Percentiles rank a stretch among this genome's conserved stretches.
phyloP scores from a whole-genome alignment of 495 filamentous ascomycete species.

The Penicillium herquei region DNA sequence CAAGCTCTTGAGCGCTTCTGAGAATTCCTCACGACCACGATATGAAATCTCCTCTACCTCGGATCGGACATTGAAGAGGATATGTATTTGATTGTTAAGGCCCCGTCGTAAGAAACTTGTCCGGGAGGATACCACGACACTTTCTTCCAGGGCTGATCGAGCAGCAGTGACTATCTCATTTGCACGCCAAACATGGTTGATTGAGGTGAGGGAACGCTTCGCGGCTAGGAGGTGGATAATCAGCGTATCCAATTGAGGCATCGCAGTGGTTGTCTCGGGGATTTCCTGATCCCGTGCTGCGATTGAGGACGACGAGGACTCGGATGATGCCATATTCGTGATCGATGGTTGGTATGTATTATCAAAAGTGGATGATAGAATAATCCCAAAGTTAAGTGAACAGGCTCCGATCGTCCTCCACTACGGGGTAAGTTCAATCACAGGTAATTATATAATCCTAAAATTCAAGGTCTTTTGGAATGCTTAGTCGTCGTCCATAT shows the following conservation, averaged over 20 bases:
- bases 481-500: not conserved
- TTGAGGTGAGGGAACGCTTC: slow-evolving; percentile 87
- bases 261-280: slow-evolving; percentile 15
- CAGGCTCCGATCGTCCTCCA: not conserved
- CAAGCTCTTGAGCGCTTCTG: slow-evolving; percentile 62
- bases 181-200: slow-evolving; percentile 79
- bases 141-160: slow-evolving; percentile 73
- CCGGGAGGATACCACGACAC: slow-evolving; percentile 72
- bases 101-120: slow-evolving; percentile 72
- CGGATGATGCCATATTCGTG: slow-evolving; percentile 32
- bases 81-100: slow-evolving; percentile 68
- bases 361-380: not conserved
- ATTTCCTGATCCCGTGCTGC: slow-evolving; percentile 9
- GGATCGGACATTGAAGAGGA: slow-evolving; percentile 67
- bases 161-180: slow-evolving; percentile 81
- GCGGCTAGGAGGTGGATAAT: slow-evolving; percentile 81
- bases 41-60: slow-evolving; percentile 53
- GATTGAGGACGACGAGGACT: slow-evolving; percentile 30
- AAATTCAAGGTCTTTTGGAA: not conserved
- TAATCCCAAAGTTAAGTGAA: not conserved
- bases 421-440: slow-evolving; percentile 1
- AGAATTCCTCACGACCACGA: slow-evolving; percentile 56
- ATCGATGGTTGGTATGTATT: not conserved
- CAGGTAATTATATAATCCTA: not conserved
- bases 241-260: slow-evolving; percentile 62